Conservation (phyloP, 176 grass and related monocot genomes). For the Aegilops sharonensis region DNA sequence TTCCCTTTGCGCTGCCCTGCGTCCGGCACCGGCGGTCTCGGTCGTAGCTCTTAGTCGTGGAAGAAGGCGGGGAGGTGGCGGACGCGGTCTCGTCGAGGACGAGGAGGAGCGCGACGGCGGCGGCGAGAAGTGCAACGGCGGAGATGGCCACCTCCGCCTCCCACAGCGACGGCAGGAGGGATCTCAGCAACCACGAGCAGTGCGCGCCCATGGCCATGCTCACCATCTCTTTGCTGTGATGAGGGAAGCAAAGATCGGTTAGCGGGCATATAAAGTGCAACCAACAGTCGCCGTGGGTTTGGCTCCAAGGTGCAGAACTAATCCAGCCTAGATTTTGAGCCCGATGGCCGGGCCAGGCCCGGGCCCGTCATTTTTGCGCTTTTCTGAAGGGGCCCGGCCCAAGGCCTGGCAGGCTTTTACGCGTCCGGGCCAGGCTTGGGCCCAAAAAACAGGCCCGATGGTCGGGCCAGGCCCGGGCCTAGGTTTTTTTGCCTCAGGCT, state of each 20-base stretch:
- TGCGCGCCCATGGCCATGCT: conserved; percentile 38
- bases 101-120: conserved; percentile 43
- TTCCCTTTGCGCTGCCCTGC: background rate
- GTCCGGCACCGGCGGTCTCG: background rate
- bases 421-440: too few species aligned
- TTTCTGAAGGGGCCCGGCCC: too few species aligned
- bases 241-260: background rate
- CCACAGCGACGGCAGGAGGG: conserved; percentile 78
- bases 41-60: background rate
- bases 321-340: too few species aligned
- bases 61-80: background rate
- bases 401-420: too few species aligned
- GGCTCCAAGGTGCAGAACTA: background rate
- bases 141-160: conserved; percentile 71
- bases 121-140: conserved; percentile 47
- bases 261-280: background rate
- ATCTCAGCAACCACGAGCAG: conserved; percentile 39
- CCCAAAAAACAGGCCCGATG: too few species aligned
- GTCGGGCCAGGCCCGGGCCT: too few species aligned
- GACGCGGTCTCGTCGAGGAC: conserved; percentile 34
- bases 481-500: too few species aligned
- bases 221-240: background rate
- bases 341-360: too few species aligned
- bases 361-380: too few species aligned
- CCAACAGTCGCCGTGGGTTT: background rate